These are phyloP conservation scores for Misopates orontium DNA, from an alignment of 257 asterid species.

Conservation along the genomic window DNA sequence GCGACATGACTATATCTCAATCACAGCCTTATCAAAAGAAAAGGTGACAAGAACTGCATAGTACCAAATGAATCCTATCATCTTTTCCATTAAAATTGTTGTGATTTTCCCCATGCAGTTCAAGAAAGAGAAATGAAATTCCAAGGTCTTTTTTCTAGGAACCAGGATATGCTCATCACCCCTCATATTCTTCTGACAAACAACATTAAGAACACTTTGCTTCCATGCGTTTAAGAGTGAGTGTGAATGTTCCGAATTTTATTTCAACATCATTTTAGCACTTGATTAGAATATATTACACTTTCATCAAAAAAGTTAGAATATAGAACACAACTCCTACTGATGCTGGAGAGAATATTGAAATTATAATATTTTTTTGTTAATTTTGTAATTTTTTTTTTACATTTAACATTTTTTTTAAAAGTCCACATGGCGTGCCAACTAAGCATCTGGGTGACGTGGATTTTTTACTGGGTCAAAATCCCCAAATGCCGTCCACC, in stretches of 20 bases:
- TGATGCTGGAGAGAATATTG: no score
- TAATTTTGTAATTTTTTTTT: no score
- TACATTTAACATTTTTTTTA: no score
- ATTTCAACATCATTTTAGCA: not conserved
- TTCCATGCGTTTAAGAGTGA: not conserved
- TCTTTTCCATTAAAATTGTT: no score
- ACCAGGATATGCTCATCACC: not conserved
- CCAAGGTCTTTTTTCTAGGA: not conserved
- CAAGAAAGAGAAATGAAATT: not conserved
- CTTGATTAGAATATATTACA: not conserved
- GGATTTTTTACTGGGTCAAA: no score
- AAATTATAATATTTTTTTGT: no score
- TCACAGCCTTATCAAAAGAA: not conserved
- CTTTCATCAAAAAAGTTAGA: no score
- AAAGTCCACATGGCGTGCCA: no score
- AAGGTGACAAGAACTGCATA: not conserved
- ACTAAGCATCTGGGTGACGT: no score
- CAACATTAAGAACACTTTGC: not conserved
- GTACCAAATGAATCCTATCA: not conserved
- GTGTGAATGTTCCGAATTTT: not conserved
- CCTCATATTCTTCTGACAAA: not conserved
- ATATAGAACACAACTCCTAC: not conserved
- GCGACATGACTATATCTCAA: not conserved
- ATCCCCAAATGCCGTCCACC: no score
- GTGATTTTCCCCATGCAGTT: no score